phyloP scores from a whole-genome alignment of 2,329 filamentous ascomycete species.

The Diaporthe destruens region DNA sequence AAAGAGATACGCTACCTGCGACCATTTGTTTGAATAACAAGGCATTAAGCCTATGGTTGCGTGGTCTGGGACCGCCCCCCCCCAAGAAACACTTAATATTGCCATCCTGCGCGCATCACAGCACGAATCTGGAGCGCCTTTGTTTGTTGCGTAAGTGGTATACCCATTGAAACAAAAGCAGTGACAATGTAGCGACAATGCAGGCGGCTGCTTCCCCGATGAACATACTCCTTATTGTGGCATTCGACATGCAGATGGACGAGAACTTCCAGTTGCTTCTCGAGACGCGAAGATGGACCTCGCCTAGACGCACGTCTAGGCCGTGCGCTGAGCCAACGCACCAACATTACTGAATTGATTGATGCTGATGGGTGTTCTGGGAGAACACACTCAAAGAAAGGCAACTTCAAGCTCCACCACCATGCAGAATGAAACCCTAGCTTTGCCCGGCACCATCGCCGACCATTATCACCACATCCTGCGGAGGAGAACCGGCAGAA shows the following conservation, averaged over 20 bases:
- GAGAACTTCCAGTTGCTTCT: neutral
- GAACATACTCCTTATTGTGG: neutral
- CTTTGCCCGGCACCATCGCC: neutral
- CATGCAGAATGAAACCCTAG: neutral
- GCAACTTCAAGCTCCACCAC: neutral
- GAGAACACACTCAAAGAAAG: neutral
- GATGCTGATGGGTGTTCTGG: neutral
- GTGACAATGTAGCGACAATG: neutral
- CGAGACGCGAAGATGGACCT: neutral
- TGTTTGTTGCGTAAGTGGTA: neutral
- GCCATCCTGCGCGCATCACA: neutral
- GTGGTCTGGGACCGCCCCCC: neutral
- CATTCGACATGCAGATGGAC: neutral
- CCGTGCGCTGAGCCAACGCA: neutral
- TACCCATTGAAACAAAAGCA: neutral
- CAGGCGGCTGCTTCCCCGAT: neutral
- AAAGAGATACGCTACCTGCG: neutral
- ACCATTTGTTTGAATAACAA: neutral
- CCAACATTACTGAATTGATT: neutral
- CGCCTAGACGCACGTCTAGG: neutral
- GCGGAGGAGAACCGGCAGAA: neutral
- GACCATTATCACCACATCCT: neutral
- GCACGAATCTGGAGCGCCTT: neutral
- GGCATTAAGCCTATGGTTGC: neutral
- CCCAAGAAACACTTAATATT: neutral